A percentile compares a stretch with the other conserved stretches of the same genome.
These are phyloP conservation scores for Acmispon strigosus DNA, from an alignment of 306 rosid species.

Conservation along the genomic window DNA sequence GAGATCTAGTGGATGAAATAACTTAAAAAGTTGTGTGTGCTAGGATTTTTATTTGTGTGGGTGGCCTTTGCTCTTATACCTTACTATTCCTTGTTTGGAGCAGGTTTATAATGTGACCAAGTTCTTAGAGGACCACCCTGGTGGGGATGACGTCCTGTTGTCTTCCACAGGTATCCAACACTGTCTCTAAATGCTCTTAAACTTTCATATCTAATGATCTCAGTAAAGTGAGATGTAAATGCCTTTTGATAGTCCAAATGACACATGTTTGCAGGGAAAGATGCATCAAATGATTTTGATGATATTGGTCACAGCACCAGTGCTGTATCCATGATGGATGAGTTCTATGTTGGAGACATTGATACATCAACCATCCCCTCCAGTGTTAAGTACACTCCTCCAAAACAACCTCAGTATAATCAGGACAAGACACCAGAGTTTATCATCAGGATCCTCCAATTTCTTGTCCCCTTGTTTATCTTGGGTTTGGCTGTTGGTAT, in stretches of 20 bases:
- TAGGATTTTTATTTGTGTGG: too few species aligned
- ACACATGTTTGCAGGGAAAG: conserved; percentile 60
- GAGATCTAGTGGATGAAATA: not conserved
- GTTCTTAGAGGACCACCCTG: conserved; percentile 97
- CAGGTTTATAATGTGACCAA: conserved; percentile 91
- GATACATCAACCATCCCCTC: conserved; percentile 54
- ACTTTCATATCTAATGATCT: not conserved
- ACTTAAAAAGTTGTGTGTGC: too few species aligned
- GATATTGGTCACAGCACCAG: conserved; percentile 82
- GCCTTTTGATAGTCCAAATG: not conserved
- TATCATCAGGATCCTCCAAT: conserved; percentile 67
- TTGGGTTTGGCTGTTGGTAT: conserved; percentile 69
- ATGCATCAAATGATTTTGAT: conserved; percentile 76
- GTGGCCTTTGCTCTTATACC: conserved; percentile 4
- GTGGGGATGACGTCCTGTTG: conserved; percentile 86
- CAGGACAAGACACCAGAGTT: conserved; percentile 69
- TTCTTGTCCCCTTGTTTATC: conserved; percentile 70
- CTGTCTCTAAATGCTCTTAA: not conserved
- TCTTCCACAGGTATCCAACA: conserved; percentile 55
- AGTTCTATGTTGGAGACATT: conserved; percentile 72
- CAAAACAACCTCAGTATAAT: conserved; percentile 67
- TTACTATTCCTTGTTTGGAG: not conserved
- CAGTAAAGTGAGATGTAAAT: not conserved
- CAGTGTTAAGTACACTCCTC: conserved; percentile 55
- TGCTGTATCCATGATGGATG: conserved; percentile 83